These are phyloP conservation scores for Mycena rosella DNA, from an alignment of 768 basidiomycete species.

Conservation along the genomic window DNA sequence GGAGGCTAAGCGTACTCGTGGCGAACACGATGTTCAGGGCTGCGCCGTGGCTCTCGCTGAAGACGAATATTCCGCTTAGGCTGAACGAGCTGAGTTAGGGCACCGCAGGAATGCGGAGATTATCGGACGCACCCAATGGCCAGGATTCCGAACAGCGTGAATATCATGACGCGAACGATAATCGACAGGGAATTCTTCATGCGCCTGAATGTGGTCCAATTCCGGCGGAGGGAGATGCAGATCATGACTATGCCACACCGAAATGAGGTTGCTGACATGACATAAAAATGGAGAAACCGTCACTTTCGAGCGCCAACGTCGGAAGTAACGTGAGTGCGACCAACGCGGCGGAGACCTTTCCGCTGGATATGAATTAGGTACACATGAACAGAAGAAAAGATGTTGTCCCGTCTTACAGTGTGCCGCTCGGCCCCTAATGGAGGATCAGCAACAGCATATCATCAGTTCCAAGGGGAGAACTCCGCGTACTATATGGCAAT, in stretches of 20 bases:
- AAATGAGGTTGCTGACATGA: neutral
- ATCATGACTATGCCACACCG: conserved; percentile 33
- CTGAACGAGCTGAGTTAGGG: conserved; percentile 23
- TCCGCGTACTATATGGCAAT: conserved; percentile 38
- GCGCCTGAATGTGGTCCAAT: conserved; percentile 39
- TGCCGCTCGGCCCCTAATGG: conserved; percentile 21
- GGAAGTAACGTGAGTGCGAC: conserved; percentile 35
- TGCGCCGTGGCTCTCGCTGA: conserved; percentile 37
- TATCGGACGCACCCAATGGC: conserved; percentile 38
- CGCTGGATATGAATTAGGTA: conserved; percentile 26
- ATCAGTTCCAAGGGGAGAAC: neutral
- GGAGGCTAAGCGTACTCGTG: conserved; percentile 23
- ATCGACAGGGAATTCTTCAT: conserved; percentile 37
- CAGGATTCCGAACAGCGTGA: conserved; percentile 39
- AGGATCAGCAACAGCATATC: neutral
- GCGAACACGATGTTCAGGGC: conserved; percentile 42
- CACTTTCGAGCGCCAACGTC: conserved; percentile 39
- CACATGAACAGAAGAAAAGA: neutral
- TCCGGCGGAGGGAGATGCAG: conserved; percentile 37
- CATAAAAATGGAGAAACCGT: neutral
- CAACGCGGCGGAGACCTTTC: conserved; percentile 36
- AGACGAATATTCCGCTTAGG: conserved; percentile 42
- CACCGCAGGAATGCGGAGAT: no score
- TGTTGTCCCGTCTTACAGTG: conserved; percentile 15
- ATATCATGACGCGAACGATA: conserved; percentile 40